Evolutionary conservation across 345 rosid species (phyloP).

Genomic region (Dipteronia dyeriana): DNA sequence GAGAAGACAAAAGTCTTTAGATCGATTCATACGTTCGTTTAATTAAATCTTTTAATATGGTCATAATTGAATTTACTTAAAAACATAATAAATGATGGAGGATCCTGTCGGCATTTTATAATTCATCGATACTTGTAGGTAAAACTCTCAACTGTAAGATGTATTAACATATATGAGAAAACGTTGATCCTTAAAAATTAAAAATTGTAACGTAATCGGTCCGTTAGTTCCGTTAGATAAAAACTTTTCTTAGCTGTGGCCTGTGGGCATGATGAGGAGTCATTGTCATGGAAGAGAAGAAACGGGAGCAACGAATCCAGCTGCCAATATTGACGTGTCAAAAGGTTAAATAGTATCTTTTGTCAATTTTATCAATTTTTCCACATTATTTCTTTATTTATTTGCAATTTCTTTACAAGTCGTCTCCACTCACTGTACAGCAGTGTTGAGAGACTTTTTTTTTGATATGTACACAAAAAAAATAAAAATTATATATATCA

Average conservation of each 20-base stretch:
- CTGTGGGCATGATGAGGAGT: neutral
- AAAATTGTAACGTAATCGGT: neutral
- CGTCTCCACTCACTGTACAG: neutral
- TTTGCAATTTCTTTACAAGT: neutral
- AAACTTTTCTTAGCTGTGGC: neutral
- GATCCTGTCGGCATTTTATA: no score
- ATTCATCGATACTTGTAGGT: no score
- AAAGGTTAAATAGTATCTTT: neutral
- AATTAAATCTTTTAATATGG: no score
- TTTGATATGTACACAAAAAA: neutral
- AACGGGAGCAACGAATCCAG: constrained; percentile 5
- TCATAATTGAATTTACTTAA: no score
- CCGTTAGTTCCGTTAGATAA: neutral
- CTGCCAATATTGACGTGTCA: constrained; percentile 3
- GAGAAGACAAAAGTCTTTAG: neutral
- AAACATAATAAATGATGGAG: no score
- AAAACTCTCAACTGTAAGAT: no score
- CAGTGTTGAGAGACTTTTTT: neutral
- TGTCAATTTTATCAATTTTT: neutral
- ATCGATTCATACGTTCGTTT: neutral
- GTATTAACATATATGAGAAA: no score
- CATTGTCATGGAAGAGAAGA: neutral
- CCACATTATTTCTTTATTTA: neutral
- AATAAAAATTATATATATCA: no score
- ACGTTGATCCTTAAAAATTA: no score